Conservation (phyloP, 768 basidiomycete genomes). For the Cystobasidium ongulense region DNA sequence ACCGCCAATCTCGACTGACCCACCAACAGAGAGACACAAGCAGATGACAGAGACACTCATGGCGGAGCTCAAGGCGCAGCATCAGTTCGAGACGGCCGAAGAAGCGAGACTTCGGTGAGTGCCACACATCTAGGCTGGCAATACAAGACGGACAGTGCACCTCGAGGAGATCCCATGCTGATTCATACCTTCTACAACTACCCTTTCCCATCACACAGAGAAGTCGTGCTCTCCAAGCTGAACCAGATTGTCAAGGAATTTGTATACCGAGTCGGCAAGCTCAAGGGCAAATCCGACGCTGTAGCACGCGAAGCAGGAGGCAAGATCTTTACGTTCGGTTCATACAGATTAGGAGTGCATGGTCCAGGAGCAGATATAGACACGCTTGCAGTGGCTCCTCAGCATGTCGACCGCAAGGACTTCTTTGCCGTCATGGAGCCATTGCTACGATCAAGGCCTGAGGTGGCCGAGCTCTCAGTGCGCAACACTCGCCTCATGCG, state of each 20-base stretch:
- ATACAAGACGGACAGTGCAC: neutral
- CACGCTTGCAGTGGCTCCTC: constrained; percentile 93
- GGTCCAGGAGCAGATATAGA: constrained; percentile 95
- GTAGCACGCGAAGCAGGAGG: constrained; percentile 85
- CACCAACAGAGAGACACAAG: constrained; percentile 44
- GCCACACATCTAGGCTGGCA: neutral
- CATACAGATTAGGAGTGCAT: constrained; percentile 94
- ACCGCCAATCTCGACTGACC: constrained; percentile 57
- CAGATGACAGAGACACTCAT: constrained; percentile 76
- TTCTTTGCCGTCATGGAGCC: constrained; percentile 86
- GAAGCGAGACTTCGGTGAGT: constrained; percentile 79
- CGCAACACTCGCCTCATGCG: neutral
- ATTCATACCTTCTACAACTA: too few species aligned
- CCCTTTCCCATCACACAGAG: constrained; percentile 51
- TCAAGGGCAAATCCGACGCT: constrained; percentile 73
- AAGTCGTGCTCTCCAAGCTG: constrained; percentile 82
- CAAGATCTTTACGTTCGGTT: constrained; percentile 98
- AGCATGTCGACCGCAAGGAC: constrained; percentile 89
- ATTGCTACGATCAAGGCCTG: constrained; percentile 75
- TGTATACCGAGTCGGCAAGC: constrained; percentile 69
- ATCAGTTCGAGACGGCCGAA: constrained; percentile 80
- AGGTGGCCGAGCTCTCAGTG: constrained; percentile 80
- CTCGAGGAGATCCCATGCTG: too few species aligned
- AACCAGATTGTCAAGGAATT: constrained; percentile 85
- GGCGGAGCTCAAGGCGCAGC: constrained; percentile 77